Percentiles rank a stretch among this genome's conserved stretches.
Conservation (phyloP, 2,329 filamentous ascomycete species). For the Colletotrichum ledebouriae region DNA sequence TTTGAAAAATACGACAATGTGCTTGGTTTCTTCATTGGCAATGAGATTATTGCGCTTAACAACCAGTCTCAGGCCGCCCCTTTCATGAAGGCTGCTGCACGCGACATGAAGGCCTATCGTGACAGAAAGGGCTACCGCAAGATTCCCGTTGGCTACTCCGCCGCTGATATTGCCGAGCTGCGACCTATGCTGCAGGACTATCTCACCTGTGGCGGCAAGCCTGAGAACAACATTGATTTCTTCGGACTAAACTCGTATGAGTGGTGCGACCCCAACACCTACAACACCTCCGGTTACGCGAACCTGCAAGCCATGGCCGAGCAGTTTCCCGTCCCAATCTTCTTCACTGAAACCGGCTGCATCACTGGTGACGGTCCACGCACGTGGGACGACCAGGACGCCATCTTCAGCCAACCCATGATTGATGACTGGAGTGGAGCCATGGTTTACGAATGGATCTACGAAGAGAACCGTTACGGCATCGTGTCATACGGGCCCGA, state of each 20-base stretch:
- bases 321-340: slow-evolving; percentile 84
- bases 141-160: slow-evolving; percentile 89
- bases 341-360: slow-evolving; percentile 92
- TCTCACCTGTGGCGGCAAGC: slow-evolving; percentile 81
- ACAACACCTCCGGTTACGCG: slow-evolving; percentile 76
- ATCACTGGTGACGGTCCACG: slow-evolving; percentile 71
- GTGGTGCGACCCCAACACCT: slow-evolving; percentile 76
- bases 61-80: slow-evolving; percentile 76
- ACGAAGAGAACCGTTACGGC: slow-evolving; percentile 87
- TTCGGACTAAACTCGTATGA: slow-evolving; percentile 90
- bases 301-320: slow-evolving; percentile 76
- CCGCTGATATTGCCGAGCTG: slow-evolving; percentile 82
- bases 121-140: slow-evolving; percentile 81
- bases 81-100: slow-evolving; percentile 84
- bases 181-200: slow-evolving; percentile 76
- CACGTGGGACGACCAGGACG: slow-evolving; percentile 78
- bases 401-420: slow-evolving; percentile 84
- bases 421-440: slow-evolving; percentile 77
- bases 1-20: slow-evolving; percentile 85
- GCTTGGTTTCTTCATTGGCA: slow-evolving; percentile 88
- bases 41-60: slow-evolving; percentile 81
- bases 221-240: slow-evolving; percentile 81
- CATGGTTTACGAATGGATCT: slow-evolving; percentile 92
- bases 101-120: slow-evolving; percentile 87
- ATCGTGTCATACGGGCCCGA: slow-evolving; percentile 80